Evolutionary conservation across 2,329 filamentous ascomycete species (phyloP), one percentile per base, ranked within the genome.

Genomic region (Apiospora pterosperma): DNA sequence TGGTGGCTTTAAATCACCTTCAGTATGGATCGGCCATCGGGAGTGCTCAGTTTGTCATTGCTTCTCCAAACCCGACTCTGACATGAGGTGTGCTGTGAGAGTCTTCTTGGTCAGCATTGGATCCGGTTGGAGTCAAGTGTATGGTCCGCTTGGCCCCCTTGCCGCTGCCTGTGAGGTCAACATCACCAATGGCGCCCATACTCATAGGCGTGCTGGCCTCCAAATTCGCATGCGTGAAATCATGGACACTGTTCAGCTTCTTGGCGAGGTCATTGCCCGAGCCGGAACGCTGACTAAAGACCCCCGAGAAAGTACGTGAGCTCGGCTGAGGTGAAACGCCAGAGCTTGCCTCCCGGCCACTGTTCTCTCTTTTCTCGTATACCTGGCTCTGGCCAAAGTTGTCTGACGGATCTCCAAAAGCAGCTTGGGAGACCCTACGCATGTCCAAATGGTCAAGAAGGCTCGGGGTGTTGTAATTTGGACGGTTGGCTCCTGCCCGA

Each of bases 91-190:
- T 80, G n/a, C 65, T 68, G 31, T 76, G 75, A 38, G 79, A 77
- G 66, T 84, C 80, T 48, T 84, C 79, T 61, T 84, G 81, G 23
- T 81, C 79, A 42, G 83, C 83, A 19, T 25, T 39, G 34, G 83
- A 79, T 10, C 71, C 79, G 3, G 76, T 76, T 8, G 82, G 80
- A 0, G 82, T 84, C 60, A 82, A 81, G 61, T 80, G 76, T 14
- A 82, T 78, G 63, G 74, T 72, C 38, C 84, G 79, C 69, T 85
- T 87, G 42, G 69, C 68, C n/a, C 77, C 74, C 44, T 77, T 80
- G 11, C 80, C 79, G 19, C 67, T 67, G 61, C 69, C 64, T 34
- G 28, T 19, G 16, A 55, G 16, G 19, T 11, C 16, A 11, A 34
- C 14, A n/a, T 55, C 48, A n/a, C 16, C 28, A 55, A 34, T 55